Conservation (phyloP, 192 early-diverging fungal species). For the Lobosporangium transversale region DNA sequence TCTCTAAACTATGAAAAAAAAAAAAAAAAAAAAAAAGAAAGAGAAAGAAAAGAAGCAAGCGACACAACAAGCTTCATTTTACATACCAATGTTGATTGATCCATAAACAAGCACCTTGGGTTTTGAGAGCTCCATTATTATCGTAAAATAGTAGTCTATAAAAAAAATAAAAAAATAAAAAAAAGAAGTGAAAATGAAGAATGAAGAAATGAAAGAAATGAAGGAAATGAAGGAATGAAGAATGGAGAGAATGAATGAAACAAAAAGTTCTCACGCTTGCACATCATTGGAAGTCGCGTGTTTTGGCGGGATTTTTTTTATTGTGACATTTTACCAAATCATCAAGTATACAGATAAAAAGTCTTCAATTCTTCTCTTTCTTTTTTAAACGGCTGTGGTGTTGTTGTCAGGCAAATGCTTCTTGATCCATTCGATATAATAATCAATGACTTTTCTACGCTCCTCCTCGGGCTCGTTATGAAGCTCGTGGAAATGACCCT, state of each 20-base stretch:
- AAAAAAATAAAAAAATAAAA: too few relatives aligned
- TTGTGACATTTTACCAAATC: too few relatives aligned
- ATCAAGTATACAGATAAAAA: too few relatives aligned
- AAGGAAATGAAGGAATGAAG: too few relatives aligned
- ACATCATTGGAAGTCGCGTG: too few relatives aligned
- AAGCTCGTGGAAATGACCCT: conserved; percentile 36
- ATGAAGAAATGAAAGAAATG: neutral
- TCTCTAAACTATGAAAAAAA: too few relatives aligned
- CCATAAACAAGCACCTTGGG: conserved; percentile 72
- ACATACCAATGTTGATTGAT: conserved; percentile 73
- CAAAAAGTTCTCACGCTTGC: too few relatives aligned
- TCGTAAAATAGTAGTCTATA: too few relatives aligned
- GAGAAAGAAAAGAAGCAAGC: neutral
- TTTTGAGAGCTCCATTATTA: conserved; percentile 5
- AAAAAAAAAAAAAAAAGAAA: conserved; percentile 2
- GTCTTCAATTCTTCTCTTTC: too few relatives aligned
- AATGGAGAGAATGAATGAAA: too few relatives aligned
- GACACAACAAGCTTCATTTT: neutral
- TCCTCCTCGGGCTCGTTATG: conserved; percentile 53
- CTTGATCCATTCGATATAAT: conserved; percentile 55
- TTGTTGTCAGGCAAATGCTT: conserved; percentile 25
- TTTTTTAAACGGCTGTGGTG: too few relatives aligned
- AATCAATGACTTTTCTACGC: conserved; percentile 49
- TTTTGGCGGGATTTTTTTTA: too few relatives aligned
- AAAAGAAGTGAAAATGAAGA: neutral